Conservation (phyloP, 2,329 filamentous ascomycete genomes). For the Ophiostoma himal-ulmi region DNA sequence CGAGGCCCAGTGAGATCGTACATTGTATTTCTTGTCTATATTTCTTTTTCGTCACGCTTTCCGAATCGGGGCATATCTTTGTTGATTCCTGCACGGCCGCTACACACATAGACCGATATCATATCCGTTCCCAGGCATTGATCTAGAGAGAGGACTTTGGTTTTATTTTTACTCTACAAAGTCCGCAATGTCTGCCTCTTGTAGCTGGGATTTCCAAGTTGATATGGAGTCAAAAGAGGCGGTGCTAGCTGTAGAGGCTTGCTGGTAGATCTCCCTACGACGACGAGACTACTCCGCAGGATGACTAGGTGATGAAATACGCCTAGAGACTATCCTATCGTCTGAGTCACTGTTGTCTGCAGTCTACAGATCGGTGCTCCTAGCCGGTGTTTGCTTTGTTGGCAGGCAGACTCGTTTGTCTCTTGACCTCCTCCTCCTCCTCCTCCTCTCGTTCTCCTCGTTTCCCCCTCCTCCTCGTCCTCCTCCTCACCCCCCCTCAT, state of each 20-base stretch:
- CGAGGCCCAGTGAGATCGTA: background rate
- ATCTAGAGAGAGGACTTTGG: too few species aligned
- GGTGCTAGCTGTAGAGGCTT: background rate
- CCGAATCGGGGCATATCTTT: constrained; percentile 1
- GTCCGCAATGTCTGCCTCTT: background rate
- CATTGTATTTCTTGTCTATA: background rate
- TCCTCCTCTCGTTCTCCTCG: background rate
- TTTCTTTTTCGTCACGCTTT: background rate
- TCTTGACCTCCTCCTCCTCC: background rate
- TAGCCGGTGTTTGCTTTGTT: background rate
- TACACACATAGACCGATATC: background rate
- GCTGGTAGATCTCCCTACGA: background rate
- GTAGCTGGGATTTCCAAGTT: background rate
- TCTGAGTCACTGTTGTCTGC: background rate
- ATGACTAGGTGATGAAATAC: background rate
- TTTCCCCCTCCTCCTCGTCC: too few species aligned
- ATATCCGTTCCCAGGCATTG: background rate
- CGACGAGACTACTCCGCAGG: background rate
- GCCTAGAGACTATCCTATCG: background rate
- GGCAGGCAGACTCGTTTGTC: background rate
- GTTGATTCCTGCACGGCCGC: background rate
- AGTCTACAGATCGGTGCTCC: background rate
- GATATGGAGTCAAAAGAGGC: background rate
- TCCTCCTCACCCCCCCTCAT: too few species aligned
- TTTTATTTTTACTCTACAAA: background rate